Percentiles rank a stretch among this genome's conserved stretches.
phyloP scores from a whole-genome alignment of 1,284 basidiomycete genomes.

The Trichosporon inkin region DNA sequence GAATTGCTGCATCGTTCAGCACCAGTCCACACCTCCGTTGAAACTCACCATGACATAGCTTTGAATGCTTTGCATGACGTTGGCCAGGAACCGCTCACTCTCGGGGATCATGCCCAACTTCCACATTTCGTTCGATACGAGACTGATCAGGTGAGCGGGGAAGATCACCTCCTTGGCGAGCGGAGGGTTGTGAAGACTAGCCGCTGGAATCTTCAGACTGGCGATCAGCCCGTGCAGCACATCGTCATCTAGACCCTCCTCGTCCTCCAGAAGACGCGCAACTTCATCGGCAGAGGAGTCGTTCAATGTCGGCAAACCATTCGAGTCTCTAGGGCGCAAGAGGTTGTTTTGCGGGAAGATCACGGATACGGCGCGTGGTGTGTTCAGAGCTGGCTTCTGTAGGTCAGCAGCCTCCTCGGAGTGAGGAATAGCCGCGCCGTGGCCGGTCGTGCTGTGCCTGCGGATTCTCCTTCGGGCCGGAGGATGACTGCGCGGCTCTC shows the following conservation, averaged over 20 bases:
- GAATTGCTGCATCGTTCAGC: slow-evolving; percentile 55
- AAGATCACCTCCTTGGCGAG: slow-evolving; percentile 96
- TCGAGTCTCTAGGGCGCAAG: slow-evolving; percentile 57
- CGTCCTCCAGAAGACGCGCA: slow-evolving; percentile 86
- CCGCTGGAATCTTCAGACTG: slow-evolving; percentile 87
- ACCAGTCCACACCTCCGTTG: neutral
- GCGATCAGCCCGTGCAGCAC: slow-evolving; percentile 86
- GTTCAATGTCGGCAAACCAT: slow-evolving; percentile 68
- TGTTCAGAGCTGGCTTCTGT: slow-evolving; percentile 67
- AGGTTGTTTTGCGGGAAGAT: slow-evolving; percentile 71
- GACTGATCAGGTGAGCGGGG: slow-evolving; percentile 97
- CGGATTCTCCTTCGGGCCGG: slow-evolving; percentile 55
- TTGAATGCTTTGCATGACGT: slow-evolving; percentile 98
- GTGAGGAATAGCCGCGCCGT: slow-evolving; percentile 16
- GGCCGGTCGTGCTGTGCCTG: slow-evolving; percentile 44
- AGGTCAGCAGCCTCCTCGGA: slow-evolving; percentile 17
- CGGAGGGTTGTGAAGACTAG: slow-evolving; percentile 84
- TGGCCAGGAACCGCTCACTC: slow-evolving; percentile 95
- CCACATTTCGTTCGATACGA: slow-evolving; percentile 99
- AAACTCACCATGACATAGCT: slow-evolving; percentile 88
- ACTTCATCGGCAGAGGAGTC: slow-evolving; percentile 94
- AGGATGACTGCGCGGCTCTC: slow-evolving; percentile 13
- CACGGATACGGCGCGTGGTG: slow-evolving; percentile 87
- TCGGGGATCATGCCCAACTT: slow-evolving; percentile 96
- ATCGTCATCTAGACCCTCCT: slow-evolving; percentile 88